phyloP scores from a whole-genome alignment of 2,329 filamentous ascomycete species.

The Epichloe sibirici region DNA sequence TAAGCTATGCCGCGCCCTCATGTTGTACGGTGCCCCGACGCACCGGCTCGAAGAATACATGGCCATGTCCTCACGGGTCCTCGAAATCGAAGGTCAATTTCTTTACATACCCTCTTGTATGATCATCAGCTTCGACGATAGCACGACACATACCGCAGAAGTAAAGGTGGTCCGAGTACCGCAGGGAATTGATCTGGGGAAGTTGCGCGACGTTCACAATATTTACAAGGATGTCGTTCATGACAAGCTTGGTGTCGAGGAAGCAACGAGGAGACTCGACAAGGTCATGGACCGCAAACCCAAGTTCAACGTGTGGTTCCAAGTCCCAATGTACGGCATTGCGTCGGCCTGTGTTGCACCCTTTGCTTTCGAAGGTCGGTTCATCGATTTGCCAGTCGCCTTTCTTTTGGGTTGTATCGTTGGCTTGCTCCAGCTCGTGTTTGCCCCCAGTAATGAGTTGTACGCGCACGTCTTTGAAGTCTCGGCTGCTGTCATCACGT shows the following conservation, averaged over 20 bases:
- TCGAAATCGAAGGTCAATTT: constrained; percentile 83
- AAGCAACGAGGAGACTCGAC: constrained; percentile 51
- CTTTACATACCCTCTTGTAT: constrained; percentile 86
- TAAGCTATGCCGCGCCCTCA: constrained; percentile 73
- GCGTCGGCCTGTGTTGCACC: constrained; percentile 67
- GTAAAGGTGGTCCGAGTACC: constrained; percentile 59
- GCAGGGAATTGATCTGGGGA: constrained; percentile 62
- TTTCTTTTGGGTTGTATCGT: constrained; percentile 66
- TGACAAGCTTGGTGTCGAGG: constrained; percentile 59
- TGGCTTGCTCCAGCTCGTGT: constrained; percentile 60
- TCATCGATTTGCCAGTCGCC: constrained; percentile 65
- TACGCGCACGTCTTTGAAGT: constrained; percentile 45
- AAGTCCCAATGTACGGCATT: constrained; percentile 59
- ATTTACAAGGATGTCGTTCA: constrained; percentile 78
- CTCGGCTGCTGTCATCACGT: constrained; percentile 49
- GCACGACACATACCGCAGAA: constrained; percentile 61
- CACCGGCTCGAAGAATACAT: constrained; percentile 88
- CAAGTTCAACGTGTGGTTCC: constrained; percentile 39
- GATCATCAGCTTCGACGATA: constrained; percentile 84
- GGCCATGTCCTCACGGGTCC: constrained; percentile 75
- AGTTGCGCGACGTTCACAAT: constrained; percentile 60
- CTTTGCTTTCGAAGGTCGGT: constrained; percentile 66
- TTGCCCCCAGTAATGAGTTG: constrained; percentile 62
- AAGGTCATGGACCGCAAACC: constrained; percentile 33
- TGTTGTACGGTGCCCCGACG: constrained; percentile 83